A percentile compares a stretch with the other conserved stretches of the same genome.
These are phyloP conservation scores for Maudiozyma pseudohumilis DNA, from an alignment of 805 yeast species.

Conservation along the genomic window DNA sequence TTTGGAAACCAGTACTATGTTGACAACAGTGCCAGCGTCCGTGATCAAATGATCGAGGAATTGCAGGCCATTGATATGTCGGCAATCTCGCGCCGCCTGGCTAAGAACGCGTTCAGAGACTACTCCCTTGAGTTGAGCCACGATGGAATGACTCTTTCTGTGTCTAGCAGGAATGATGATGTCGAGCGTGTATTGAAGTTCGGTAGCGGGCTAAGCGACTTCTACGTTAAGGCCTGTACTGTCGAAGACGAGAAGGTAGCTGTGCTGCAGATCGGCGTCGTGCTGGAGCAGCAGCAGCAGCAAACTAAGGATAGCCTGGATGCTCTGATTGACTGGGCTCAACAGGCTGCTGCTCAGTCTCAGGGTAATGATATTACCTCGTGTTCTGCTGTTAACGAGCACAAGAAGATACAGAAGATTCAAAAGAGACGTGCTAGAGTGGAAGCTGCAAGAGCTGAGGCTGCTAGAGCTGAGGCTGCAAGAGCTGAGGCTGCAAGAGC, in stretches of 20 bases:
- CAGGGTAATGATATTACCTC: not conserved
- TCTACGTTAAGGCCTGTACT: conserved; percentile 17
- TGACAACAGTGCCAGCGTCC: conserved; percentile 19
- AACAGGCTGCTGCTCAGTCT: not conserved
- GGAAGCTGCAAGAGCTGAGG: not conserved
- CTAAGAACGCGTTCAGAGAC: conserved; percentile 21
- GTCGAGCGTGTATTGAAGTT: conserved; percentile 15
- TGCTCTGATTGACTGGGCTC: conserved; percentile 13
- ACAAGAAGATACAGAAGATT: conserved; percentile 3
- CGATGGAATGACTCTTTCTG: conserved; percentile 17
- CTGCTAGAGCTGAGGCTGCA: not conserved
- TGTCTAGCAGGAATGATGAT: conserved; percentile 16
- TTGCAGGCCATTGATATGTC: conserved; percentile 15
- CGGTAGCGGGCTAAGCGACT: conserved; percentile 15
- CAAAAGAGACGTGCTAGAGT: conserved; percentile 3
- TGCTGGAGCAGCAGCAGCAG: not conserved
- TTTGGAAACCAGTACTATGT: conserved; percentile 27
- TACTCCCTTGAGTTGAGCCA: conserved; percentile 22
- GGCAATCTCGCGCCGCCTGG: conserved; percentile 14
- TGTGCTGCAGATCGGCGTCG: conserved; percentile 11
- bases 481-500: not conserved
- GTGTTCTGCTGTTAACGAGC: not conserved
- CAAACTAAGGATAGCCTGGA: conserved; percentile 1
- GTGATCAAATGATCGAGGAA: conserved; percentile 8
- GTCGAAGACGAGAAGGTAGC: conserved; percentile 15